Evolutionary conservation across 331 rosid species (phyloP), one percentile per base, ranked within the genome.

Genomic region (Saraca asoca): DNA sequence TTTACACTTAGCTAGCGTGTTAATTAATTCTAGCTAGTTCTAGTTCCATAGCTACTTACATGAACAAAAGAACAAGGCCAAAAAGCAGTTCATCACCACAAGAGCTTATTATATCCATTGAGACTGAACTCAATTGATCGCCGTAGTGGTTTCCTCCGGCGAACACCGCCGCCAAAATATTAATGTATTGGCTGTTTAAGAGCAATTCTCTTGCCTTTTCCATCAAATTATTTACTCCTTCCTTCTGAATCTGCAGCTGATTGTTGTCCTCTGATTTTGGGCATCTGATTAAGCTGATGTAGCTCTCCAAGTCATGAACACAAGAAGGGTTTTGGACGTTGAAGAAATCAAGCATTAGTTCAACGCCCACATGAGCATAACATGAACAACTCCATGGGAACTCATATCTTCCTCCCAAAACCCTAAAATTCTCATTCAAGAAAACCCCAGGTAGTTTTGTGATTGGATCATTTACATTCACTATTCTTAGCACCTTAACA

Each of bases 331-430:
- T 89, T 68, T 87, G 91, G 41, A 92, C 75, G 68, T 86, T 85
- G 75, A 89, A 92, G 80, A 85, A 92, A 68, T 89, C 91, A 13
- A 93, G 83, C 18, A 75, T 48, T 24, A 93, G 64, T 41, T 93
- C 98, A n/a, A 87, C 96, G 2, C 98, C 98, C 7, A 93, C 98
- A 46, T 93, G 98, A 5, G 90, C 87, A 52, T 93, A 93, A 45
- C 95, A 89, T 0, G 95, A 87, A 69, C 85, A 80, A 49, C 84
- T 84, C 88, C 86, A 80, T 2, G 93, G 96, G 5, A 85, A 76
- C 68, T 78, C 70, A 55, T 78, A 72, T 7, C 62, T 78, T 12
- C 77, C 85, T n/a, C 78, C 88, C 76, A 85, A 81, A 86, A 85
- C 92, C 92, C 91, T 91, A 76, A 88, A 86, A 15, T 83, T 89